Evolutionary conservation across 106 monocot species (phyloP), one percentile per base, ranked within the genome.

Genomic region (Posidonia australis): DNA sequence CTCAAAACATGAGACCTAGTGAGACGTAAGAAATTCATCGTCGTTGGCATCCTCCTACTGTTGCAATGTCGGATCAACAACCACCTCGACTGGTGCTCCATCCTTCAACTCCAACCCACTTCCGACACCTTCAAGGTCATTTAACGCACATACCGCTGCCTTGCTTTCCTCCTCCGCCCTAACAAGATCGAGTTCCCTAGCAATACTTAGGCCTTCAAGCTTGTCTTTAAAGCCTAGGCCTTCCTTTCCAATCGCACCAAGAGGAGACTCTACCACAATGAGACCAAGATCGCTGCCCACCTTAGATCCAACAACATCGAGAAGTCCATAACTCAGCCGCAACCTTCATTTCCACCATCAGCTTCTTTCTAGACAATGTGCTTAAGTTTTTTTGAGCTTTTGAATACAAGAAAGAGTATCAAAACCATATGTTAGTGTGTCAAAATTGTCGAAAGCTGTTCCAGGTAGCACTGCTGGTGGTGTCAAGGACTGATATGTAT

Each of bases 21-120:
- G 28, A 28, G 59, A 4, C 44, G 80, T 80, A 80, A 80, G 68
- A 67, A 62, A 17, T 90, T 80, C 51, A 83, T 83, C 28, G 72
- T 69, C 28, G 83, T 74, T 54, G 68, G 78, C 56, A 80, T 83
- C 41, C 83, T 86, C 59, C 76, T 74, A 16, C 70, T 76, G n/a
- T 44, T 77, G 10, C 44, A 63, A n/a, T 43, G 67, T 25, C 69
- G 57, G 27, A 70, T 69, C n/a, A 69, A 72, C 77, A 46, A 64
- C 53, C 75, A 66, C 13, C 23, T 66, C 31, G 66, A 83, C 65
- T 76, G 70, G 69, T 90, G 86, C 78, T 60, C 83, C 53, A 70
- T 86, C 36, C 86, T 86, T 53, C 80, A 76, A 49, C 66, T 83
- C 64, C 69, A 76, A 13, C 32, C 70, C 46, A 52, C 71, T 22